Base-by-base conservation (phyloP, 2,329 filamentous ascomycete species). In the Hymenoscyphus repandus region DNA sequence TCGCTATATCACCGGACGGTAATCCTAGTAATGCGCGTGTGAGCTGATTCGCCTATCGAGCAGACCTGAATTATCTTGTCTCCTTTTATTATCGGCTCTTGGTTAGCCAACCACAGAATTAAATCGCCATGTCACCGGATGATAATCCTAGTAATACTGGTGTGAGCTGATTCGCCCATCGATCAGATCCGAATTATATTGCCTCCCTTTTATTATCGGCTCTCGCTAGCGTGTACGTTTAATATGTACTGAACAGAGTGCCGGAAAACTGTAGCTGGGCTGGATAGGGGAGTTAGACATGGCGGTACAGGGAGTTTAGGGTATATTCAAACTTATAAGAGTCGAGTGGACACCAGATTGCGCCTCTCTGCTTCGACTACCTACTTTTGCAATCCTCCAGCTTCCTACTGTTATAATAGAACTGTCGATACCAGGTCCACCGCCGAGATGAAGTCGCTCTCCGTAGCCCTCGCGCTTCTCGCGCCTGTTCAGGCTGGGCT, bases 371-470 rank as follows among this genome's bases (percentile, higher is more conserved):
- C 42, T 33, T 46, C 38, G 49, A 31, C 30, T 4, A 27, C 22
- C 22, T 47, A 49, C n/a, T 41, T 50, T 39, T 50, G 13, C 27
- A 47, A 47, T 3, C 32, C 27, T 33, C 17, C 22, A 52, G 15
- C 33, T 37, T 31, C 40, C 17, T 50, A 36, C 38, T 37, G 22
- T 27, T 5, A 40, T 20, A 37, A 45, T 27, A 43, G 34, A 52
- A 32, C 37, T 48, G 17, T 34, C n/a, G 38, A 48, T 5, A 48
- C 15, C 22, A 41, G 17, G 32, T 49, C 15, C 40, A 48, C n/a
- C 7, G 13, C 31, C 45, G 27, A 40, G 12, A 56, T 56, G 54
- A 56, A 56, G 51, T 50, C 45, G 5, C 39, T 56, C 44, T 12
- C 48, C 10, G 17, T 36, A 36, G 11, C 36, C 36, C 42, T 53